A percentile compares a stretch with the other conserved stretches of the same genome.
These are phyloP conservation scores for Pueraria montana DNA, from an alignment of 306 rosid genomes.

Conservation along the genomic window DNA sequence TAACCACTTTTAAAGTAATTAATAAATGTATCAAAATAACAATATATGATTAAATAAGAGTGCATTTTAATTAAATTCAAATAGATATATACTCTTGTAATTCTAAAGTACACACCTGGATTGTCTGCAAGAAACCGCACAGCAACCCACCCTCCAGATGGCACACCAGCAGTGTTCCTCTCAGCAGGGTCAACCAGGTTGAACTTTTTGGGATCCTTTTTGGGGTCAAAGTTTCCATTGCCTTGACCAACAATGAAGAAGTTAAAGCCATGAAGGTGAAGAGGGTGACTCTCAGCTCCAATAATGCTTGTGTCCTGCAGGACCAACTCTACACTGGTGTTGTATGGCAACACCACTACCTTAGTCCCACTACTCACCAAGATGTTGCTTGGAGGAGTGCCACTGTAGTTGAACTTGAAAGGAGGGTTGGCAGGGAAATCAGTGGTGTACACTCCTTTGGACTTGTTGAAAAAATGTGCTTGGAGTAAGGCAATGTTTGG, in stretches of 20 bases:
- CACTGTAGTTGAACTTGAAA: slow-evolving; percentile 74
- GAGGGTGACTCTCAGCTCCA: slow-evolving; percentile 83
- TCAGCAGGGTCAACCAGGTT: slow-evolving; percentile 80
- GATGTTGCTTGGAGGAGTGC: slow-evolving; percentile 68
- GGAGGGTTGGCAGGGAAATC: slow-evolving; percentile 78
- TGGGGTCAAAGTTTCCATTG: slow-evolving; percentile 70
- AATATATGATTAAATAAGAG: too few species aligned
- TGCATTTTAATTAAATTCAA: not conserved
- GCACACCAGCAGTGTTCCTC: slow-evolving; percentile 76
- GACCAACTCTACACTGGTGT: slow-evolving; percentile 69
- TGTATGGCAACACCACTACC: slow-evolving; percentile 62
- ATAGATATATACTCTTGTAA: not conserved
- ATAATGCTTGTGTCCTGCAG: slow-evolving; percentile 78
- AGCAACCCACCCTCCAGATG: slow-evolving; percentile 85
- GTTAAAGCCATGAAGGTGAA: slow-evolving; percentile 84
- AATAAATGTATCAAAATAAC: too few species aligned
- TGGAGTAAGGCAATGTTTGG: slow-evolving; percentile 76
- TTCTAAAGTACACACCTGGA: slow-evolving; percentile 60
- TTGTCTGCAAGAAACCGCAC: slow-evolving; percentile 73
- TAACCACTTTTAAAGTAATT: too few species aligned
- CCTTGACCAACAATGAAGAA: slow-evolving; percentile 83
- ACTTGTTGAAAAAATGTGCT: slow-evolving; percentile 72
- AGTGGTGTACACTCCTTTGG: slow-evolving; percentile 66
- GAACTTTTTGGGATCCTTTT: slow-evolving; percentile 65
- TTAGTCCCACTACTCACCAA: slow-evolving; percentile 67